Percentiles rank a stretch among this genome's conserved stretches.
Conservation (phyloP, 257 asterid genomes). For the Scutellaria galericulata region DNA sequence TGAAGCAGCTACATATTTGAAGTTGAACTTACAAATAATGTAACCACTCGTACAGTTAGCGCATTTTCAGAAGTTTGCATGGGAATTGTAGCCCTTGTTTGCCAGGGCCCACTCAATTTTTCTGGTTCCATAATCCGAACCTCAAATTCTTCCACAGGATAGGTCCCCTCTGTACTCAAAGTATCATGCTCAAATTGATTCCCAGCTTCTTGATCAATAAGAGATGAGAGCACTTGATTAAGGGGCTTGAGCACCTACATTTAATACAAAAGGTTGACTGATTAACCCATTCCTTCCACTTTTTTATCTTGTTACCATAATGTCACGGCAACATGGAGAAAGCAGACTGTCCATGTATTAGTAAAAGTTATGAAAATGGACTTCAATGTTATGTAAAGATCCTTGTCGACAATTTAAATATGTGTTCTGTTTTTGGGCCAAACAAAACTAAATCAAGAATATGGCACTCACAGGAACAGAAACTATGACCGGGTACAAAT, state of each 20-base stretch:
- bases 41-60: slow-evolving; percentile 88
- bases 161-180: slow-evolving; percentile 72
- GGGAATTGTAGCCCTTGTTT: slow-evolving; percentile 80
- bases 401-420: not conserved
- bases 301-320: slow-evolving; percentile 4
- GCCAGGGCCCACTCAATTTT: slow-evolving; percentile 87
- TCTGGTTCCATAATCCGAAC: slow-evolving; percentile 95
- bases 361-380: slow-evolving; percentile 25
- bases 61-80: slow-evolving; percentile 98
- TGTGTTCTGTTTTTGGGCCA: not conserved
- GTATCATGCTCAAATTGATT: slow-evolving; percentile 80
- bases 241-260: slow-evolving; percentile 80
- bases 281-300: slow-evolving; percentile 24
- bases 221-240: slow-evolving; percentile 88
- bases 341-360: slow-evolving; percentile 21
- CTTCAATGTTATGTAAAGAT: not conserved
- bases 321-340: slow-evolving; percentile 24
- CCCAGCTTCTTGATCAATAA: slow-evolving; percentile 93
- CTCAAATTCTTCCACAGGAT: slow-evolving; percentile 93
- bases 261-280: slow-evolving; percentile 28
- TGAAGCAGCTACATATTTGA: slow-evolving; percentile 35
- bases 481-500: slow-evolving; percentile 86
- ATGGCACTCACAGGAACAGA: slow-evolving; percentile 80
- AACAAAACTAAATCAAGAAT: slow-evolving; percentile 17
- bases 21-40: slow-evolving; percentile 74